Conservation (phyloP, 805 yeast species). For the Sugiyamaella chiloensis region DNA sequence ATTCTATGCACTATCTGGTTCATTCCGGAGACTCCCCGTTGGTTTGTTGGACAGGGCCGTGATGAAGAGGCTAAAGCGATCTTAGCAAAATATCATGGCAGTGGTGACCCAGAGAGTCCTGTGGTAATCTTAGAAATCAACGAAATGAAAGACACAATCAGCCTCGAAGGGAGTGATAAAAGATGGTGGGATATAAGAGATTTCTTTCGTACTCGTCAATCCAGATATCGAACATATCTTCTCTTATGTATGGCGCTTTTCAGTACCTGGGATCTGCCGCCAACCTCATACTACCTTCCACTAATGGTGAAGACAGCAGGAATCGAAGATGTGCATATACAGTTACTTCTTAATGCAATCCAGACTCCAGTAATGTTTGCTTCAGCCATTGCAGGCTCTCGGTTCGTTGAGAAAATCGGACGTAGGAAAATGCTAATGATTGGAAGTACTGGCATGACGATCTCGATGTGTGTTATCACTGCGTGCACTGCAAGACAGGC, state of each 20-base stretch:
- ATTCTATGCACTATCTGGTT: slow-evolving; percentile 6
- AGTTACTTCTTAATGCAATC: slow-evolving; percentile 14
- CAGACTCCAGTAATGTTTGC: slow-evolving; percentile 13
- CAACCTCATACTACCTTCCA: slow-evolving; percentile 16
- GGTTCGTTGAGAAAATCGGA: slow-evolving; percentile 28
- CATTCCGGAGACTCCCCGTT: slow-evolving; percentile 21
- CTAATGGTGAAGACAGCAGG: slow-evolving; percentile 19
- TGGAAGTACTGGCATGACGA: slow-evolving; percentile 25
- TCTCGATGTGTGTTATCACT: slow-evolving; percentile 21
- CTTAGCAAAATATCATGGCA: slow-evolving; percentile 13
- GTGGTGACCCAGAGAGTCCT: slow-evolving; percentile 10
- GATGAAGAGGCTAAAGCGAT: slow-evolving; percentile 13
- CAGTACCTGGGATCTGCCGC: slow-evolving; percentile 10
- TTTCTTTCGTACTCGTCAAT: slow-evolving; percentile 12
- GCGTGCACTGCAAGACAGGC: slow-evolving; percentile 13
- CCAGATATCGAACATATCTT: slow-evolving; percentile 11
- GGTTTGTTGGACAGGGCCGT: slow-evolving; percentile 14
- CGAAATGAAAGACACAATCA: slow-evolving; percentile 7
- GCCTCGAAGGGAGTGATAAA: slow-evolving; percentile 9
- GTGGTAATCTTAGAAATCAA: slow-evolving; percentile 10
- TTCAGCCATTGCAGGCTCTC: slow-evolving; percentile 19
- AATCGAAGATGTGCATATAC: slow-evolving; percentile 11
- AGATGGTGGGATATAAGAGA: slow-evolving; percentile 18
- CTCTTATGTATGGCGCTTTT: slow-evolving; percentile 6
- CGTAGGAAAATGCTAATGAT: slow-evolving; percentile 29